Evolutionary conservation across 176 grass and related monocot genomes (phyloP).

Genomic region (Alopecurus myosuroides): DNA sequence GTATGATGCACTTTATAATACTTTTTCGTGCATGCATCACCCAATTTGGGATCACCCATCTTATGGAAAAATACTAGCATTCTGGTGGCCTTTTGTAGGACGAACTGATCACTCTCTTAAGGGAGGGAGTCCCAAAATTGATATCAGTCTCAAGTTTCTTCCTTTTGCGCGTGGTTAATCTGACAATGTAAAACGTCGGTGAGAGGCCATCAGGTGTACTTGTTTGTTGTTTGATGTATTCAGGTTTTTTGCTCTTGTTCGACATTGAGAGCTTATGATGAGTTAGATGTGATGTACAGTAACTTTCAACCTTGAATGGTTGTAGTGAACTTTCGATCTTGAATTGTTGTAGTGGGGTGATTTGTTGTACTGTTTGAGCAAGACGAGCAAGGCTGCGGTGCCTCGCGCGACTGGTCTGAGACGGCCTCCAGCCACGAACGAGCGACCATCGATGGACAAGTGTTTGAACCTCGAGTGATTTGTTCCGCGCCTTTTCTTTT

Average conservation of each 20-base stretch:
- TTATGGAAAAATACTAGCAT: not conserved
- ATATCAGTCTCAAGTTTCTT: not conserved
- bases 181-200: not conserved
- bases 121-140: slow-evolving; percentile 20
- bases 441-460: no score
- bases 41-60: not conserved
- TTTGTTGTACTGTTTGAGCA: no score
- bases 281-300: no score
- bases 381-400: no score
- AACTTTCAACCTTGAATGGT: no score
- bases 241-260: not conserved
- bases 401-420: no score
- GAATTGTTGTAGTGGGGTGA: no score
- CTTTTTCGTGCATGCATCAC: not conserved
- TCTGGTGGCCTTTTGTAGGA: slow-evolving; percentile 33
- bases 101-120: slow-evolving; percentile 33
- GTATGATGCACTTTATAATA: not conserved
- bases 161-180: not conserved
- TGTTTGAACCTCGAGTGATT: no score
- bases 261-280: not conserved
- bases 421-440: no score
- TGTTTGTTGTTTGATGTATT: not conserved
- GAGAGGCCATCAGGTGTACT: not conserved
- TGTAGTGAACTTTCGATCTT: not conserved
- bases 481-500: no score